Conservation (phyloP, 495 filamentous ascomycete genomes). For the Aspergillus incahuasiensis region DNA sequence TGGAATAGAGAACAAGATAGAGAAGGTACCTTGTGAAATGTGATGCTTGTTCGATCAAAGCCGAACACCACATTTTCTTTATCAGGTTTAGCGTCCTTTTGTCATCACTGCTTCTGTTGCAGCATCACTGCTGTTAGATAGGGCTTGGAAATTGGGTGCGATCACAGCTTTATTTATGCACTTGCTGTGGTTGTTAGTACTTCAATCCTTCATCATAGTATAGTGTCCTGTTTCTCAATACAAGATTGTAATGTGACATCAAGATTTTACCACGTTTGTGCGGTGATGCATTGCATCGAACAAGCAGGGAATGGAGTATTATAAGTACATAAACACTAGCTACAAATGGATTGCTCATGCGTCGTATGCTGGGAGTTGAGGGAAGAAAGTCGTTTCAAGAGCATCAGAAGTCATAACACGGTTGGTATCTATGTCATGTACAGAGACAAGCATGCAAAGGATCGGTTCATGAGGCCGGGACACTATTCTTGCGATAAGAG, state of each 20-base stretch:
- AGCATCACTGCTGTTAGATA: neutral
- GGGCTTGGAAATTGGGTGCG: neutral
- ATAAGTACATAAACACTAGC: too few species aligned
- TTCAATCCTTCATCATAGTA: neutral
- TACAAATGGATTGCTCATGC: neutral
- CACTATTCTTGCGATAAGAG: constrained; percentile 80
- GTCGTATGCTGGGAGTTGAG: neutral
- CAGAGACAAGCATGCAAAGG: constrained; percentile 19
- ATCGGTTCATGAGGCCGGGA: constrained; percentile 31
- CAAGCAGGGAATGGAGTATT: too few species aligned
- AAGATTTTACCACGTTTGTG: neutral
- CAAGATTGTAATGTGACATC: neutral
- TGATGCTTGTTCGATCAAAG: constrained; percentile 19
- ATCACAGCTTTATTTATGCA: neutral
- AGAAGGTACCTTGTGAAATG: constrained; percentile 11
- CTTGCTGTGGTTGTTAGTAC: neutral
- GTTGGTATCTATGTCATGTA: constrained; percentile 29
- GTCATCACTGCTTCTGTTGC: constrained; percentile 15
- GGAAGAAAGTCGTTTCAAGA: neutral
- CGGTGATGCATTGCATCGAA: neutral
- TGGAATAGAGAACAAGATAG: constrained; percentile 1
- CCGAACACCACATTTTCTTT: constrained; percentile 22
- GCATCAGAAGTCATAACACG: constrained; percentile 17
- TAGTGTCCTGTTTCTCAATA: too few species aligned
- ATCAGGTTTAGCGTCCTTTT: constrained; percentile 35